These are phyloP conservation scores for Candida saitoana DNA, from an alignment of 805 yeast species.

Conservation along the genomic window DNA sequence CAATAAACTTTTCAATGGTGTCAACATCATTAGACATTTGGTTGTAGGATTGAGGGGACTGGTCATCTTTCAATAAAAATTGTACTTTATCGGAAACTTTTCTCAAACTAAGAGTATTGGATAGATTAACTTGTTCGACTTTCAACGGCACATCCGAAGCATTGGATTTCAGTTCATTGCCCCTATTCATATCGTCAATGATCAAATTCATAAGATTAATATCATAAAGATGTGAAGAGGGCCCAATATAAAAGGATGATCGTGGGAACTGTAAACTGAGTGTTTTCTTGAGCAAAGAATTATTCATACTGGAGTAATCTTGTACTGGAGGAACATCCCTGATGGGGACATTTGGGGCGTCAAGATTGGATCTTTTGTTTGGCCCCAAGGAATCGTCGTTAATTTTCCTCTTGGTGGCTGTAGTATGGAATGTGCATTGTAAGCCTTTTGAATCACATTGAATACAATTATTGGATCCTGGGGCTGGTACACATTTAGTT, in stretches of 20 bases:
- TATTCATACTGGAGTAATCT: conserved; percentile 61
- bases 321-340: conserved; percentile 58
- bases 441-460: conserved; percentile 73
- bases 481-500: conserved; percentile 69
- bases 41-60: conserved; percentile 62
- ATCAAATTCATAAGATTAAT: conserved; percentile 61
- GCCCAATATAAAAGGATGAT: conserved; percentile 84
- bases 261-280: conserved; percentile 82
- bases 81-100: conserved; percentile 74
- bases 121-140: conserved; percentile 76
- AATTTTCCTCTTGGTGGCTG: conserved; percentile 41
- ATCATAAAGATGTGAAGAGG: conserved; percentile 78
- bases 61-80: conserved; percentile 78
- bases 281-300: conserved; percentile 63
- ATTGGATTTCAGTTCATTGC: conserved; percentile 33
- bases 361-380: conserved; percentile 18
- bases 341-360: conserved; percentile 39
- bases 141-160: conserved; percentile 26
- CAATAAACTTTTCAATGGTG: conserved; percentile 74
- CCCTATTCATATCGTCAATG: conserved; percentile 30
- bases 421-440: conserved; percentile 70
- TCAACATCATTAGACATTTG: conserved; percentile 76
- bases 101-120: conserved; percentile 62
- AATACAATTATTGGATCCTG: conserved; percentile 61
- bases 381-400: conserved; percentile 10